Evolutionary conservation across 2,329 filamentous ascomycete species (phyloP), one percentile per base, ranked within the genome.

Genomic region (Hypoxylon sp.): DNA sequence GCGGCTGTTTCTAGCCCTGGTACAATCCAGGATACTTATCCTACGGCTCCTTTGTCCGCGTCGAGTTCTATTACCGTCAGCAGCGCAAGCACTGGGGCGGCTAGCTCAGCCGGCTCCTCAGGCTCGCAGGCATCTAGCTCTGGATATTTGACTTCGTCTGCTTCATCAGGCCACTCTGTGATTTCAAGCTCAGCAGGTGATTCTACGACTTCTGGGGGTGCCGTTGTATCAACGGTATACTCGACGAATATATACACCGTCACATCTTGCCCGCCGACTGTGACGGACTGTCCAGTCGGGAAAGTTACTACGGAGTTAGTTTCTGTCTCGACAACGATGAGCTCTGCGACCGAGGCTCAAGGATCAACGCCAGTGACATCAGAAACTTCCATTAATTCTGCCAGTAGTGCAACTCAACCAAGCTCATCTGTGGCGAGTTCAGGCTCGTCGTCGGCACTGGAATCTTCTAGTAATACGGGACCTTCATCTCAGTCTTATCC

Each of bases 231-330:
- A 40, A 75, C 72, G 3, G 55, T 74, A 18, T 73, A 71, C 46
- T 73, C 74, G n/a, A 74, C 72, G 12, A 73, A 70, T n/a, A 68
- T 74, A 8, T 72, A 72, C 46, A 74, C 71, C 1, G 64, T 74
- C 20, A 73, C 71, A 4, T 74, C 72, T 20, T 74, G 73, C 45
- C 44, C 72, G 1, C 68, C 72, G 1, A 63, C 63, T 3, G 71
- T 75, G 4, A 74, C 65, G n/a, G 61, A 74, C 33, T 74, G 73
- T 30, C 72, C 73, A 22, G 64, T 54, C 1, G 72, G 72, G 5
- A 52, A 72, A 30, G 64, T 73, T 24, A 75, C 72, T 2, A 74
- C 72, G 1, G 72, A 73, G 49, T 30, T 73, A 12, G 42, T 75
- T 8, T 71, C 71, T 24, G 46, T 74, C 2, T 68, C 70, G 1